Conservation (phyloP, 768 basidiomycete genomes). For the Hericium erinaceus region DNA sequence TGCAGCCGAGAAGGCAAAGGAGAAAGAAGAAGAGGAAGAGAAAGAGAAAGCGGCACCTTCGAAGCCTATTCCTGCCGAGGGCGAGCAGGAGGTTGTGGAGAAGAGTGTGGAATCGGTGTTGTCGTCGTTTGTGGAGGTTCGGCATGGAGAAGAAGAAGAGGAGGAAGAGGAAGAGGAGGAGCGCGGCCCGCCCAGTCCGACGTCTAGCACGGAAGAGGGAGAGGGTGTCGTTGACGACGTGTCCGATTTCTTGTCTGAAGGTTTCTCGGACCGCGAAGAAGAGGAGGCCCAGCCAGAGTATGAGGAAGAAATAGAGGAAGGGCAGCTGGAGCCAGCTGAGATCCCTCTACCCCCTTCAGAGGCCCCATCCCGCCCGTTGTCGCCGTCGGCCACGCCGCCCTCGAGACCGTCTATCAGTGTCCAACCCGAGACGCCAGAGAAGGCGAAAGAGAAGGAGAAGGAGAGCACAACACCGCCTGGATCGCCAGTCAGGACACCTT, state of each 20-base stretch:
- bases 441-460: slow-evolving; percentile 8
- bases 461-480: slow-evolving; percentile 54
- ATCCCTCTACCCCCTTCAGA: slow-evolving; percentile 34
- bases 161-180: slow-evolving; percentile 14
- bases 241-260: slow-evolving; percentile 13
- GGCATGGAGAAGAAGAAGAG: slow-evolving; percentile 9
- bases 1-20: background rate
- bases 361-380: slow-evolving; percentile 32
- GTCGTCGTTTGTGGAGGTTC: slow-evolving; percentile 12
- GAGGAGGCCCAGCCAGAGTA: slow-evolving; percentile 13
- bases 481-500: slow-evolving; percentile 41
- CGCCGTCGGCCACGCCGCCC: slow-evolving; percentile 17
- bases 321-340: slow-evolving; percentile 19
- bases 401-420: background rate
- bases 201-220: slow-evolving; percentile 10
- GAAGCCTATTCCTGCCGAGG: slow-evolving; percentile 3
- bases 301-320: slow-evolving; percentile 10
- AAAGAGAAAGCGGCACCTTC: no score
- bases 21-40: background rate
- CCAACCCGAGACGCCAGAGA: slow-evolving; percentile 19
- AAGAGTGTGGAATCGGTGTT: background rate
- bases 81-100: slow-evolving; percentile 7
- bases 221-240: slow-evolving; percentile 10
- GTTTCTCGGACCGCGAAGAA: slow-evolving; percentile 20
- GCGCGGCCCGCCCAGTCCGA: slow-evolving; percentile 3